Base-by-base conservation (phyloP, 1,284 basidiomycete genomes). In the Heterobasidion irregulare region DNA sequence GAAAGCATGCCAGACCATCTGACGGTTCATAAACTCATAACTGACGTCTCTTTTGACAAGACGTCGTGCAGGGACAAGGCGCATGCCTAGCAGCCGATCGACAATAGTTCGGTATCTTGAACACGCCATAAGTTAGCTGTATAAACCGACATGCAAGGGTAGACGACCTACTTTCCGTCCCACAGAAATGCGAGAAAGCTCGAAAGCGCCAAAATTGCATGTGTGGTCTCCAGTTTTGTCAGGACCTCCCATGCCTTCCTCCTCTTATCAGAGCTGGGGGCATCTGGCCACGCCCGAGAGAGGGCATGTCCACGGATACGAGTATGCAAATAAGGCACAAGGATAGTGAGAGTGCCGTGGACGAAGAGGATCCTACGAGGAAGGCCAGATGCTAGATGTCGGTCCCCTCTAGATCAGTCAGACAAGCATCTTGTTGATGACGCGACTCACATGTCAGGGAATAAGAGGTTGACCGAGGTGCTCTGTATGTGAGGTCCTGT, bases 1-100 rank as follows among this genome's bases (percentile, higher is more conserved):
- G 69, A 99, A 96, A 1, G 94, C 91, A 67, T 96, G 92, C 97
- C 97, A 99, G 53, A 99, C 96, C 78, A 99, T 91, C 71, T 99
- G 97, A 56, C 97, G 88, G 65, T 99, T 98, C 87, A 99, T 93
- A 66, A 95, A 99, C 68, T 99, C 97, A 70, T 98, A 99, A 64
- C 92, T 96, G 52, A 99, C 91, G 64, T 95, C 89, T 13, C 91
- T 82, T 58, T 83, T 84, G 51, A 88, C 78, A 35, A 87, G 79
- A 50, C 81, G 74, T 43, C 83, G 80, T 0, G 90, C 79, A 8
- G 96, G 90, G 0, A 88, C 79, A 2, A 98, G 79, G 32, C 80
- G 76, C 74, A 99, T 80, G 15, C 77, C 74, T n/a, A 98, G 75
- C 13, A 96, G 57, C 46, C 97, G 77, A 67, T 98, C 94, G 12